Evolutionary conservation across 257 asterid species (phyloP), one percentile per base, ranked within the genome.

Genomic region (Apocynum venetum): DNA sequence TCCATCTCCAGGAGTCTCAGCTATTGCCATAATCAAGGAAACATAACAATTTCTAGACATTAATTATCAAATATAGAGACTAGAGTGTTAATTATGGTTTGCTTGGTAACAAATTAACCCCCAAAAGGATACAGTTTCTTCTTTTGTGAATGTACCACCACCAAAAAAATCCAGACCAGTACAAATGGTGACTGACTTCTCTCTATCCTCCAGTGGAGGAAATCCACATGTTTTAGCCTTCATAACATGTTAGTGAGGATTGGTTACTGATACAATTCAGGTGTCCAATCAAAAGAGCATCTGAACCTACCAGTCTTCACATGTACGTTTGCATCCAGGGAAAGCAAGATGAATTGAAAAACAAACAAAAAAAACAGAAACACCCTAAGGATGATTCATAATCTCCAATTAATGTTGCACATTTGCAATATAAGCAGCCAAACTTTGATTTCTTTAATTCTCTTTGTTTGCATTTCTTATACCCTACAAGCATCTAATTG

Each of bases 191-290:
- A 80, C 67, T 14, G 97, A 88, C 83, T 90, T 91, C 74, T 86
- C 97, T 83, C 96, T 85, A 82, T 93, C 97, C 89, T 95, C 99
- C 47, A 95, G 75, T 36, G 97, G 98, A 83, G 97, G 99, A 85
- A 95, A 93, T 70, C 97, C 97, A 76, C 97, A 93, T 47, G 96
- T 89, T 80, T 85, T 88, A 46, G 91, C 97, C 99, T 95, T 88
- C 88, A 87, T 31, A 49, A 78, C 73, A 82, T 66, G 69, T 77
- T 35, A 56, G 57, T 76, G 52, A 40, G 73, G 77, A 82, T 65
- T 75, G 78, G 52, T 65, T 4, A 79, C 49, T 47, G 44, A 57
- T 71, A 75, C 49, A 53, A 36, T 12, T 70, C 48, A 57, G n/a
- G 19, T 35, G 49, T 19, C 19, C 61, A 68, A 79, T 65, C 59